Evolutionary conservation across 73 alveolate genomes (phyloP).

Genomic region (Durusdinium trenchii): DNA sequence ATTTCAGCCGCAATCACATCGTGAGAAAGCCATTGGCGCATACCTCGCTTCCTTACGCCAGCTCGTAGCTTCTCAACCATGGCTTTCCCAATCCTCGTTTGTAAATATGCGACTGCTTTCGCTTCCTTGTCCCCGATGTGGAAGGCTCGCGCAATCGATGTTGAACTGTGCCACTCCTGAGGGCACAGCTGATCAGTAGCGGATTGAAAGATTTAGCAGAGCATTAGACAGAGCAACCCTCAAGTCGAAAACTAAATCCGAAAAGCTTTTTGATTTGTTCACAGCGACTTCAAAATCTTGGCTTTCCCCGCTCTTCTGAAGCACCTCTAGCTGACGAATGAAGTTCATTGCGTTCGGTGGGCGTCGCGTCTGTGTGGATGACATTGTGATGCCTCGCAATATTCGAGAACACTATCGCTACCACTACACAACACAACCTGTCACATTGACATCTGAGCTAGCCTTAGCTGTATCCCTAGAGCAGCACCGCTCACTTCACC

Average conservation of each 20-base stretch:
- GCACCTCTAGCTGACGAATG: not conserved
- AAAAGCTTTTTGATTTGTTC: not conserved
- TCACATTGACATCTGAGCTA: not conserved
- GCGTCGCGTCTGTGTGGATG: not conserved
- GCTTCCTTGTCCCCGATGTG: slow-evolving; percentile 24
- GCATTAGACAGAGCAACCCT: not conserved
- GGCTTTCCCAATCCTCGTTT: not conserved
- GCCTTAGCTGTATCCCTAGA: too few relatives aligned
- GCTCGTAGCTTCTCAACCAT: not conserved
- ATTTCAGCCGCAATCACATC: not conserved
- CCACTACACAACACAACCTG: not conserved
- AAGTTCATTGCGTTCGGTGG: slow-evolving; percentile 7
- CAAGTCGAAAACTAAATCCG: not conserved
- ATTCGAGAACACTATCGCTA: not conserved
- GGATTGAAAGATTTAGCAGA: not conserved
- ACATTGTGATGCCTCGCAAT: not conserved
- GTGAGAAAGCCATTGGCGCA: not conserved
- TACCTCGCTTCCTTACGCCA: not conserved
- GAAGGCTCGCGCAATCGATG: not conserved
- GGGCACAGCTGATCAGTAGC: not conserved
- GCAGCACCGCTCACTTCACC: not conserved
- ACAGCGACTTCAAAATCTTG: not conserved
- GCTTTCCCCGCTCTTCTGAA: not conserved
- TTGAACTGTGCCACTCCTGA: not conserved
- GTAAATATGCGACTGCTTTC: not conserved